Conservation (phyloP, 768 basidiomycete species). For the Termitomyces sp. region DNA sequence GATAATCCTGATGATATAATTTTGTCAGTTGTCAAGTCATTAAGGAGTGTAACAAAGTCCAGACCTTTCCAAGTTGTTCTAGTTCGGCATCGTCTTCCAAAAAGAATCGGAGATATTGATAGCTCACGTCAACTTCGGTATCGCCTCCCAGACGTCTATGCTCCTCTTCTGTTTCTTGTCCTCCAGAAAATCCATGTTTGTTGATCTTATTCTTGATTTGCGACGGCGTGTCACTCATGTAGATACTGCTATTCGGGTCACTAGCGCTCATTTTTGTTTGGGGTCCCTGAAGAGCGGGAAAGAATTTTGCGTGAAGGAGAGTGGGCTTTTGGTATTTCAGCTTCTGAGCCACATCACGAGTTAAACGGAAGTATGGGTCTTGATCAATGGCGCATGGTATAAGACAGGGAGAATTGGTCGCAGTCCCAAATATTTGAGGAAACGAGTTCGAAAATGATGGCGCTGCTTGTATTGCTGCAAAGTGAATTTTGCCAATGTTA, state of each 20-base stretch:
- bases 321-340: conserved; percentile 95
- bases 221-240: conserved; percentile 88
- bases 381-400: conserved; percentile 99
- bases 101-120: conserved; percentile 95
- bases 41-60: conserved; percentile 16
- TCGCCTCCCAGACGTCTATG: conserved; percentile 86
- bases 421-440: conserved; percentile 91
- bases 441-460: conserved; percentile 98
- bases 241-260: conserved; percentile 89
- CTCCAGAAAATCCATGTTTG: conserved; percentile 94
- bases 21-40: not conserved
- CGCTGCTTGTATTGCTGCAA: conserved; percentile 91
- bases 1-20: conserved; percentile 69
- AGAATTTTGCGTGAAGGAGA: conserved; percentile 93
- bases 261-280: conserved; percentile 99
- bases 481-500: conserved; percentile 98
- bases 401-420: conserved; percentile 81
- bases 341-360: conserved; percentile 90
- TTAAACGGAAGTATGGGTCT: conserved; percentile 96
- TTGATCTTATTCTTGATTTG: conserved; percentile 99
- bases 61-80: conserved; percentile 68
- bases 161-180: conserved; percentile 93
- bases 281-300: conserved; percentile 96
- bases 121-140: conserved; percentile 92
- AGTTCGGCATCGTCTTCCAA: conserved; percentile 93